Percentiles rank a stretch among this genome's conserved stretches.
These are phyloP conservation scores for Zymoseptoria brevis DNA, from an alignment of 2,329 filamentous ascomycete genomes.

Conservation along the genomic window DNA sequence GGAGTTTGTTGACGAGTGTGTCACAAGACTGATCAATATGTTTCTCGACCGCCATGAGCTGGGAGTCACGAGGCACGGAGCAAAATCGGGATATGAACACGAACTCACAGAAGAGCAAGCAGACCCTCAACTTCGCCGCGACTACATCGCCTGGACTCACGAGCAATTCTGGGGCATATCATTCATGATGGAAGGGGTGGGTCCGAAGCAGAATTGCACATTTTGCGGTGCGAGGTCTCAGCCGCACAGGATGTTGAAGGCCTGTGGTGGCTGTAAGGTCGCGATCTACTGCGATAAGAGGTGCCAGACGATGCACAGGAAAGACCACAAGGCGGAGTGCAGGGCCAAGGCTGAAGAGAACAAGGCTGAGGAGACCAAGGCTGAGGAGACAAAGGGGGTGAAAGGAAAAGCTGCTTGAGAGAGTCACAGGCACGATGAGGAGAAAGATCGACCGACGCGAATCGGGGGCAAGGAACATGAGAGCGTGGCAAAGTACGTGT, in stretches of 20 bases:
- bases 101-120: background rate
- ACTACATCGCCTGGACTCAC: background rate
- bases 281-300: conserved; percentile 1
- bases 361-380: no score
- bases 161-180: background rate
- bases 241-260: background rate
- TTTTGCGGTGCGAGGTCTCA: background rate
- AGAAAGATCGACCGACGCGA: background rate
- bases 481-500: background rate
- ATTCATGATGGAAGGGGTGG: background rate
- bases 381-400: background rate
- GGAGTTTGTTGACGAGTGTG: background rate
- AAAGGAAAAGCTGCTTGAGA: background rate
- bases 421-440: background rate
- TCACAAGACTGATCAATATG: background rate
- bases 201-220: background rate
- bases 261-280: background rate
- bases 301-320: conserved; percentile 3
- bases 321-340: background rate
- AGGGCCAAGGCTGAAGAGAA: background rate
- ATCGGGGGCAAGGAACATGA: background rate
- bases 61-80: no score
- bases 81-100: no score
- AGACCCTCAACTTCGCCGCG: background rate
- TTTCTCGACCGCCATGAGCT: background rate